phyloP scores from a whole-genome alignment of 2,329 filamentous ascomycete species.

The Neobulgaria alba region DNA sequence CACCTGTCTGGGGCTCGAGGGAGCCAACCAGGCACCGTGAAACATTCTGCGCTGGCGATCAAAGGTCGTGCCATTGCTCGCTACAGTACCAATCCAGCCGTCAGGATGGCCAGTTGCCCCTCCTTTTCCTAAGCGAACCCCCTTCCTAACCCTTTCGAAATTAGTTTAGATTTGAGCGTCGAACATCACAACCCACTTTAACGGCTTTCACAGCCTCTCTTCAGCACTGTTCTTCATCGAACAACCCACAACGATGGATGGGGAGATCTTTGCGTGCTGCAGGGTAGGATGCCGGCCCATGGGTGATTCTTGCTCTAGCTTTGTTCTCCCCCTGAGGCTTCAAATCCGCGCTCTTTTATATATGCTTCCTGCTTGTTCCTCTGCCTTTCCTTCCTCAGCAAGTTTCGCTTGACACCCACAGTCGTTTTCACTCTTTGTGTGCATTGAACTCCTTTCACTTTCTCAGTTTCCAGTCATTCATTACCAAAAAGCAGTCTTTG shows the following conservation, averaged over 20 bases:
- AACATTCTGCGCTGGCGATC: neutral
- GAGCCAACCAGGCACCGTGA: neutral
- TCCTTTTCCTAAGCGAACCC: neutral
- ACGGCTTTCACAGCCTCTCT: neutral
- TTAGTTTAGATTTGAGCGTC: neutral
- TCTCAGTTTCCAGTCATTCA: slow-evolving; percentile 27
- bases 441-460: slow-evolving; percentile 21
- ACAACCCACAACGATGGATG: neutral
- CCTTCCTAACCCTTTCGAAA: neutral
- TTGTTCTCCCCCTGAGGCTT: no score
- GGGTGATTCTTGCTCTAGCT: neutral
- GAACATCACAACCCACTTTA: neutral
- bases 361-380: slow-evolving; percentile 11
- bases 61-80: neutral
- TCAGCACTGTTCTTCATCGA: no score
- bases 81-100: neutral
- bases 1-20: neutral
- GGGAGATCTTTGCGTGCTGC: neutral
- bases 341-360: slow-evolving; percentile 1
- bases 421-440: slow-evolving; percentile 27
- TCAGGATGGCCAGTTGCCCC: neutral
- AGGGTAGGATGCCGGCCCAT: neutral
- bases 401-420: slow-evolving; percentile 24
- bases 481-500: slow-evolving; percentile 21
- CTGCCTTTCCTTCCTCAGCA: slow-evolving; percentile 20